Evolutionary conservation across 2,329 filamentous ascomycete genomes (phyloP).

Genomic region (Diaporthe humulicola): DNA sequence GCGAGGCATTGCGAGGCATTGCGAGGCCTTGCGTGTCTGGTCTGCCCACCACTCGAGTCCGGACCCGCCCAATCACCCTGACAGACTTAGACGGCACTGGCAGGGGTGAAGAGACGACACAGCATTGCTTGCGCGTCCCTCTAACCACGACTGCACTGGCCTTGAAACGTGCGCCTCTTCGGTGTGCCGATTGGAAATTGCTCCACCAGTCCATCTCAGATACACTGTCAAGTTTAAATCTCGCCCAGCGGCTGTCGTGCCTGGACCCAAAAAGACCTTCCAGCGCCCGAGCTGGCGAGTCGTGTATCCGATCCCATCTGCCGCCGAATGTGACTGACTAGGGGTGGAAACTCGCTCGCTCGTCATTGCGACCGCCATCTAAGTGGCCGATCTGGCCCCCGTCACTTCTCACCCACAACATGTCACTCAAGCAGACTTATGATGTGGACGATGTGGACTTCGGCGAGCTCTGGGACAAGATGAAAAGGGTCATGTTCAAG

Average conservation of each 20-base stretch:
- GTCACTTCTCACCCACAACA: slow-evolving; percentile 6
- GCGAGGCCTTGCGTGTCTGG: slow-evolving; percentile 4
- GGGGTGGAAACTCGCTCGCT: background rate
- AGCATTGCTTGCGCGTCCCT: slow-evolving; percentile 29
- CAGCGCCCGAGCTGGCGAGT: background rate
- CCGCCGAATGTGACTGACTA: background rate
- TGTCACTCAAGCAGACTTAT: slow-evolving; percentile 22
- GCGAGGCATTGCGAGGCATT: background rate
- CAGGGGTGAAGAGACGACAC: slow-evolving; percentile 17
- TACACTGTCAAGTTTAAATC: background rate
- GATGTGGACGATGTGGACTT: slow-evolving; percentile 38
- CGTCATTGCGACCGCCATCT: slow-evolving; percentile 1
- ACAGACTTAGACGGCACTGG: slow-evolving; percentile 8
- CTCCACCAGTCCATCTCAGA: background rate
- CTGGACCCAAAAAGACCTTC: background rate
- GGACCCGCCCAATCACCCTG: background rate
- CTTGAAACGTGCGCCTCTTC: slow-evolving; percentile 24
- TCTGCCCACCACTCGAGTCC: background rate
- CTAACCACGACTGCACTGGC: slow-evolving; percentile 13
- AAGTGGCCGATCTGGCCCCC: slow-evolving; percentile 9
- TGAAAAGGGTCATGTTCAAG: slow-evolving; percentile 30
- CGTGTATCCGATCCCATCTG: slow-evolving; percentile 3
- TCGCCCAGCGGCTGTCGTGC: slow-evolving; percentile 4
- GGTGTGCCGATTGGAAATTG: slow-evolving; percentile 6
- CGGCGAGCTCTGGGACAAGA: slow-evolving; percentile 36